Evolutionary conservation across 1,139 yeast genomes (phyloP).

Genomic region (Blastobotrys aristatus): DNA sequence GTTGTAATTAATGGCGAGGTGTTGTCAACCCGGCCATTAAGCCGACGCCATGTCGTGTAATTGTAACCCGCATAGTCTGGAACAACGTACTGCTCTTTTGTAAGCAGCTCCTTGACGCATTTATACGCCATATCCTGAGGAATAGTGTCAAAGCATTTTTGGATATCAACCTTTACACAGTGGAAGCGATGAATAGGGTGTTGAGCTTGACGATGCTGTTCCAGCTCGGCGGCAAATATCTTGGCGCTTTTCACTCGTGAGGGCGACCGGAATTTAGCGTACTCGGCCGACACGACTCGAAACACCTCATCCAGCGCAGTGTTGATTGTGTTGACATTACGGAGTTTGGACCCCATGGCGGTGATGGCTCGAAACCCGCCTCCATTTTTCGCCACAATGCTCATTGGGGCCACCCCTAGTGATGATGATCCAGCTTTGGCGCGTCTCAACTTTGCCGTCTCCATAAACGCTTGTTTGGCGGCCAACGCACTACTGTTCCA

Average conservation of each 20-base stretch:
- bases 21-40: too few species aligned
- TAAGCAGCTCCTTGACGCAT: constrained; percentile 1
- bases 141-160: constrained; percentile 73
- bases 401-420: constrained; percentile 25
- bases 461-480: neutral
- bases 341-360: constrained; percentile 21
- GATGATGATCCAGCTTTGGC: constrained; percentile 15
- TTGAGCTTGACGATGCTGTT: constrained; percentile 16
- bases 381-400: constrained; percentile 27
- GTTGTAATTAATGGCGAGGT: too few species aligned
- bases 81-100: constrained; percentile 1
- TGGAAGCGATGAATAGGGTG: constrained; percentile 31
- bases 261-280: neutral
- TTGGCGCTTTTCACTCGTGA: constrained; percentile 11
- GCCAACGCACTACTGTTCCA: constrained; percentile 42
- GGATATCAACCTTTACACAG: constrained; percentile 70
- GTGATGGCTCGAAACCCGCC: constrained; percentile 27
- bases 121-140: constrained; percentile 39
- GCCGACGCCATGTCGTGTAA: neutral
- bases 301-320: constrained; percentile 27
- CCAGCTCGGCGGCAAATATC: constrained; percentile 17
- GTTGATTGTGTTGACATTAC: constrained; percentile 21
- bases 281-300: constrained; percentile 18
- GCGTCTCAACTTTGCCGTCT: neutral
- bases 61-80: neutral